phyloP scores from a whole-genome alignment of 805 yeast genomes.

The Cyberlindnera subsufficiens region DNA sequence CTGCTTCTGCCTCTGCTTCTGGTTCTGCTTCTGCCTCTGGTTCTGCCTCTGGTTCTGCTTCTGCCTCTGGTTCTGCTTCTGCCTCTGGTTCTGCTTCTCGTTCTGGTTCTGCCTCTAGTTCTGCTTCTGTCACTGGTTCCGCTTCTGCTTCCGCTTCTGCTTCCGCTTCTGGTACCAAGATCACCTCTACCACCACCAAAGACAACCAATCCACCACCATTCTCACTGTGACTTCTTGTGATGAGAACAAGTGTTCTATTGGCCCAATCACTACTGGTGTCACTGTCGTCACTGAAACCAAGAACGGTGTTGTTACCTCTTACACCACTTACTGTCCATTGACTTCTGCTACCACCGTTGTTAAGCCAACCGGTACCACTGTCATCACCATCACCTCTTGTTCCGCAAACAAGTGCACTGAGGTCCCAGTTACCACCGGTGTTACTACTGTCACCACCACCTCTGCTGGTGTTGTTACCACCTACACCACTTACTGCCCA shows the following conservation, averaged over 20 bases:
- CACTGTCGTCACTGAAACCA: conserved; percentile 27
- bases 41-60: too few species aligned
- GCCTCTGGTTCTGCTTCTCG: conserved; percentile 10
- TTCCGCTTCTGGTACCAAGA: conserved; percentile 20
- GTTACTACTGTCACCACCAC: not conserved
- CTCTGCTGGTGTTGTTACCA: not conserved
- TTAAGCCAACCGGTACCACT: not conserved
- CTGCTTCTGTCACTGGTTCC: conserved; percentile 9
- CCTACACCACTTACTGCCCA: conserved; percentile 1
- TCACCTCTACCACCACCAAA: conserved; percentile 13
- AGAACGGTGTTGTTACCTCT: conserved; percentile 26
- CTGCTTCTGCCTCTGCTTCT: too few species aligned
- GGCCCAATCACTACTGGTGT: conserved; percentile 20
- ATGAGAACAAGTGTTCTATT: conserved; percentile 24
- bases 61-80: conserved; percentile 6
- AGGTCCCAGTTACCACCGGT: conserved; percentile 1
- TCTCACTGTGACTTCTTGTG: conserved; percentile 25
- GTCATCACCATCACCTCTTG: conserved; percentile 1
- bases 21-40: too few species aligned
- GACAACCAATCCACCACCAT: conserved; percentile 8
- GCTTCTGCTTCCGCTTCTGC: conserved; percentile 9
- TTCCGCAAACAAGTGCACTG: not conserved
- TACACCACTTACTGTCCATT: conserved; percentile 18
- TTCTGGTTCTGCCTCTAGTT: conserved; percentile 7
- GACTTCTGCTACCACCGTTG: conserved; percentile 1